Evolutionary conservation across 345 rosid species (phyloP), one percentile per base, ranked within the genome.

Genomic region (Eucalyptus viminalis): DNA sequence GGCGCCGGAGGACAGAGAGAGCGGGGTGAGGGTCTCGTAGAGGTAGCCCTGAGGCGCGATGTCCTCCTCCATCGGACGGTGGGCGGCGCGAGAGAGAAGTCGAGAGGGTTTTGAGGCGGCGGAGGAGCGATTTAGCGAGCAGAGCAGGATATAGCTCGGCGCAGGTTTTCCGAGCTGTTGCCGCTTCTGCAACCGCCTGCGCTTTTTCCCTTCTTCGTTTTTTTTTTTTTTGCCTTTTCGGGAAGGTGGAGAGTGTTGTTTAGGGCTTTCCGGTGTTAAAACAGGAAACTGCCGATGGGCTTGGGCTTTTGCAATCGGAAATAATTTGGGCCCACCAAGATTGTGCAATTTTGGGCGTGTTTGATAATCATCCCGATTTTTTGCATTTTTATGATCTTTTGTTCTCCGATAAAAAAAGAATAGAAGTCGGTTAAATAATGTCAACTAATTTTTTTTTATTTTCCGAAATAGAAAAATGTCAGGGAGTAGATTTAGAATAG

Each of bases 11-110:
- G 93, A 89, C 87, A 92, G 90, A 21, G 90, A 44, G 88, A 96
- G 92, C 3, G 94, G 94, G 24, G 90, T 88, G 50, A 96, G 94
- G 91, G 98, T 92, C 34, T 96, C 95, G 91, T 96, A 96, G 47
- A 96, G 89, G 53, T 91, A 90, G 89, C 58, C 86, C 34, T 87
- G 91, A 16, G 93, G 87, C 34, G 91, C 72, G 53, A 56, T 51
- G 11, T 31, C 89, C 37, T 88, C 94, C 95, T 91, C 94, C 86
- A 86, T 87, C 31, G 91, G 29, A 21, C 58, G 58, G 25, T 11
- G 58, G 58, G 25, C 6, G 88, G 29, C 25, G 53, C n/a, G 83
- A 62, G 29, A 49, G 83, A 86, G 22, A 29, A 69, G 45, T 51
- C 86, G 65, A 22, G 56, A 56, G 21, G 49, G 31, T 24, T 27